Conservation (phyloP, 495 filamentous ascomycete genomes). For the Penicillium robsamsonii region DNA sequence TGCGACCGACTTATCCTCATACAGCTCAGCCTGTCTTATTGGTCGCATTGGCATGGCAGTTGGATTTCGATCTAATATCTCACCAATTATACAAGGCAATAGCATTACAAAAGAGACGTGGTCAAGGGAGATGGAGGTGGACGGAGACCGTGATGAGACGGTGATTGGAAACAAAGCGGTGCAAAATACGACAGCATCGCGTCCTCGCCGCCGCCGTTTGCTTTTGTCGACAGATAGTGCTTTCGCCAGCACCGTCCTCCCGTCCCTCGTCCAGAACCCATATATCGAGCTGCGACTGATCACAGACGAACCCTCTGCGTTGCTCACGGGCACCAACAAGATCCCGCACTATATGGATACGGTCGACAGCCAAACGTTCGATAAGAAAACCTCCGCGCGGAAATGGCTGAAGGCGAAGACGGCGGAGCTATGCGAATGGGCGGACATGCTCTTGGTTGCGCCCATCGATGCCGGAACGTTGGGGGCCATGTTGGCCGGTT, state of each 20-base stretch:
- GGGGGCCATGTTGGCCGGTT: slow-evolving; percentile 78
- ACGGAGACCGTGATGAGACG: slow-evolving; percentile 24
- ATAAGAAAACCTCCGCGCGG: slow-evolving; percentile 45
- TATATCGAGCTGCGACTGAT: slow-evolving; percentile 47
- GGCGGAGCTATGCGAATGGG: slow-evolving; percentile 77
- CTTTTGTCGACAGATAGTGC: slow-evolving; percentile 46
- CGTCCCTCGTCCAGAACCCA: slow-evolving; percentile 40
- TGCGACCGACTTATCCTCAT: background rate
- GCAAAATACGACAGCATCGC: slow-evolving; percentile 10
- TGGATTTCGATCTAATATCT: slow-evolving; percentile 18
- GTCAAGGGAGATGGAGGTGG: slow-evolving; percentile 35
- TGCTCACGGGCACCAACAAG: slow-evolving; percentile 44
- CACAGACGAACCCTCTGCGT: slow-evolving; percentile 46
- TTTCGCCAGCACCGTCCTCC: slow-evolving; percentile 43
- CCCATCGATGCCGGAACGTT: slow-evolving; percentile 80
- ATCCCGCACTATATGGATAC: slow-evolving; percentile 50
- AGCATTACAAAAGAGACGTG: slow-evolving; percentile 17
- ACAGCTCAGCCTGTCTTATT: background rate
- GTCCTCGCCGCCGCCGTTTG: slow-evolving; percentile 37
- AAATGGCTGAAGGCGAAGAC: slow-evolving; percentile 56
- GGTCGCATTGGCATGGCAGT: slow-evolving; percentile 28
- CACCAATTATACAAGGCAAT: slow-evolving; percentile 9
- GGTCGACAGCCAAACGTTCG: slow-evolving; percentile 46
- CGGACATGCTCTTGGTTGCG: slow-evolving; percentile 77
- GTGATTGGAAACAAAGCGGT: slow-evolving; percentile 15